Evolutionary conservation across 2,329 filamentous ascomycete species (phyloP).

Genomic region (Calonectria pseudoturangicola): DNA sequence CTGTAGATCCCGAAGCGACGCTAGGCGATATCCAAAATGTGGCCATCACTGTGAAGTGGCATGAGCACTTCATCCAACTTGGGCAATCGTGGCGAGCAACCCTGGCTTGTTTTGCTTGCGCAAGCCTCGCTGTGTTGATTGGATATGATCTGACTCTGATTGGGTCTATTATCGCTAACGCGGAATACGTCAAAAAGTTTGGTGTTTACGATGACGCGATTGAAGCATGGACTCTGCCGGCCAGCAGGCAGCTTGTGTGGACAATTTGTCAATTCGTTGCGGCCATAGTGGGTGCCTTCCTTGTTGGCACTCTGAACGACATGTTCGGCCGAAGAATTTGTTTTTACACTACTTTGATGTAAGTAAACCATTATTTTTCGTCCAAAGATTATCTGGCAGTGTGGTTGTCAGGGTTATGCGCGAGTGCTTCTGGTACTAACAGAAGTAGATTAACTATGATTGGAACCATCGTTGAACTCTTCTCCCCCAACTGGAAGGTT

Average conservation of each 20-base stretch:
- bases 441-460: slow-evolving; percentile 1
- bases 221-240: not conserved
- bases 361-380: not conserved
- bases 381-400: not conserved
- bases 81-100: slow-evolving; percentile 4
- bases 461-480: not conserved
- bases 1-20: not conserved
- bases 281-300: not conserved
- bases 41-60: not conserved
- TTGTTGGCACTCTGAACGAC: slow-evolving; percentile 5
- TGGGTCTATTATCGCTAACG: slow-evolving; percentile 6
- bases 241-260: not conserved
- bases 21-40: not conserved
- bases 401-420: not conserved
- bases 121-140: not conserved
- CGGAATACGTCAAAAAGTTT: slow-evolving; percentile 2
- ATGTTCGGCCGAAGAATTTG: not conserved
- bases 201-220: not conserved
- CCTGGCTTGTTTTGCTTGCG: slow-evolving; percentile 3
- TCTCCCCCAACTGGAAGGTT: not conserved
- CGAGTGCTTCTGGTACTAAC: not conserved
- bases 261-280: slow-evolving; percentile 13
- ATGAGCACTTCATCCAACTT: not conserved
- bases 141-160: slow-evolving; percentile 9
- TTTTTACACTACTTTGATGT: not conserved